Base-by-base conservation (phyloP, 2,329 filamentous ascomycete genomes). In the Westerdykella sp. region DNA sequence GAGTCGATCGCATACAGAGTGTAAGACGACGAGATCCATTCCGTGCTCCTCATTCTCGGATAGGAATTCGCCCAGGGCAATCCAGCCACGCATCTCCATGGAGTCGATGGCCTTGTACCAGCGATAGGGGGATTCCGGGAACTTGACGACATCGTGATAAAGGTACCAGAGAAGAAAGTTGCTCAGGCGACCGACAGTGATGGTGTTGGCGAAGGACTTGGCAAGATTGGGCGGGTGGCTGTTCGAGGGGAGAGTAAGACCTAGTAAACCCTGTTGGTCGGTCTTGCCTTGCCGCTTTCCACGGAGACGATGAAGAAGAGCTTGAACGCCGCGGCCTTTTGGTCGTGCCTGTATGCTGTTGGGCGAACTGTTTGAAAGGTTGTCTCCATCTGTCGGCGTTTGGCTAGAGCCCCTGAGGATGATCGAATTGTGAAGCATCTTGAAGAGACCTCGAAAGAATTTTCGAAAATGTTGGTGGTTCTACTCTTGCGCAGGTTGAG, bases 91-190 rank as follows among this genome's bases (percentile, higher is more conserved):
- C 48, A 57, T 52, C 12, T 57, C 47, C 48, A 53, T 49, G 1
- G 42, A 22, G 10, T 43, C 21, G 32, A 55, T 48, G 1, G 7
- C 12, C 2, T 40, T 37, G 39, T 53, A 59, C 55, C 53, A 60
- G 18, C 34, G 11, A 2, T 42, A 21, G 3, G 54, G 52, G 6
- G 44, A 40, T 2, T 51, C 47, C 16, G 55, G 53, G 21, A 54
- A 39, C 22, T 54, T 45, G 6, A 59, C 53, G 15, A 54, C 21
- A 25, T 61, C 57, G 35, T 55, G 49, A 41, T 55, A 55, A 11
- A 59, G 30, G 36, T 52, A 55, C 56, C 53, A 60, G 10, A 45
- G 34, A 10, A 60, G 28, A 37, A 62, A 55, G 18, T 58, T 35
- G 23, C 48, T 57, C 6, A 61, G 38, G n/a, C 47, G 36, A 2